Conservation (phyloP, 352 stramenopile genomes). For the Phytophthora meadii region DNA sequence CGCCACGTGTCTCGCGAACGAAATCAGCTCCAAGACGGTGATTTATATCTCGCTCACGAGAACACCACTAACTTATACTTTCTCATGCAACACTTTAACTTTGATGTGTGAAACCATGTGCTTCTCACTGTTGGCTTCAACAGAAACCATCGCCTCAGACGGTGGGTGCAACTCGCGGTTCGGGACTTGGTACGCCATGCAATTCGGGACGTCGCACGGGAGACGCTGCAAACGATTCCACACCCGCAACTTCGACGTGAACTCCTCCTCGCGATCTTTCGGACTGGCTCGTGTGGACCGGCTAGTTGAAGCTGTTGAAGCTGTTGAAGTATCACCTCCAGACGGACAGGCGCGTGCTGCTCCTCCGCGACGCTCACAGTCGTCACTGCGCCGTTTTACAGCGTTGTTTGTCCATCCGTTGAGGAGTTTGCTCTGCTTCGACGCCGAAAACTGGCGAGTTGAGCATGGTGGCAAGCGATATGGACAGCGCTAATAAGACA, state of each 20-base stretch:
- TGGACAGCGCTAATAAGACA: constrained; percentile 35
- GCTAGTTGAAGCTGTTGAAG: constrained; percentile 42
- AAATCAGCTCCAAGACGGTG: constrained; percentile 28
- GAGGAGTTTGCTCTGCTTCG: constrained; percentile 2
- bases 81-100: too few relatives aligned
- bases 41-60: constrained; percentile 27
- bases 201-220: constrained; percentile 30
- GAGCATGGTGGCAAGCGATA: constrained; percentile 24
- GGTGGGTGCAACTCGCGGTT: constrained; percentile 10
- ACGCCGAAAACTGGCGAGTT: constrained; percentile 25
- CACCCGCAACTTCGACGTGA: constrained; percentile 12
- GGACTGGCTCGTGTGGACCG: constrained; percentile 39
- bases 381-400: constrained; percentile 12
- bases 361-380: constrained; percentile 4
- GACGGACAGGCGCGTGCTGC: constrained; percentile 33
- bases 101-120: constrained; percentile 10
- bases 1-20: constrained; percentile 20
- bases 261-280: constrained; percentile 26
- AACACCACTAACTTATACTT: not conserved
- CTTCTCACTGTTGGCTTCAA: constrained; percentile 1
- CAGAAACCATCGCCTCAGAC: constrained; percentile 1
- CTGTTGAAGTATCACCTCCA: constrained; percentile 34
- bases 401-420: constrained; percentile 7
- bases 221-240: constrained; percentile 1
- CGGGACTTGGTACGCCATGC: constrained; percentile 10